Conservation (phyloP, 768 basidiomycete species). For the Phaeotremella fagi region DNA sequence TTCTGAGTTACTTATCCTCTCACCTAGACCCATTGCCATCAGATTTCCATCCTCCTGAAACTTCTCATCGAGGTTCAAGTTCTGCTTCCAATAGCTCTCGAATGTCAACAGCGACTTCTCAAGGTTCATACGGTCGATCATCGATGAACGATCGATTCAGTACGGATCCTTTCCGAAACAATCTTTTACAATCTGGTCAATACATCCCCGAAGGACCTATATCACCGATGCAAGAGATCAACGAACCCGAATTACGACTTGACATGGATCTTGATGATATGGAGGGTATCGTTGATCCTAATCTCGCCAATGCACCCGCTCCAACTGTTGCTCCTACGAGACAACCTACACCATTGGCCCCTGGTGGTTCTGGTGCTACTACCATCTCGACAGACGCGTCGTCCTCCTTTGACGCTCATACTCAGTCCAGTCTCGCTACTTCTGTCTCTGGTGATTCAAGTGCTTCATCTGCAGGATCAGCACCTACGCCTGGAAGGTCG, state of each 20-base stretch:
- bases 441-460: not conserved
- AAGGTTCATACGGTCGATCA: constrained; percentile 9
- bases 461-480: not conserved
- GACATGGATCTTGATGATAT: constrained; percentile 70
- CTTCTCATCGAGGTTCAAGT: constrained; percentile 17
- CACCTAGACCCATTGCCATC: constrained; percentile 1
- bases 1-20: not conserved
- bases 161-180: constrained; percentile 1
- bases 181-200: constrained; percentile 10
- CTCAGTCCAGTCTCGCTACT: not conserved
- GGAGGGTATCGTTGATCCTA: constrained; percentile 70
- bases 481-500: constrained; percentile 5
- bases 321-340: constrained; percentile 14
- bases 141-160: not conserved
- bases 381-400: not conserved
- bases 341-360: not conserved
- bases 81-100: constrained; percentile 24
- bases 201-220: constrained; percentile 17
- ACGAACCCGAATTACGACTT: constrained; percentile 52
- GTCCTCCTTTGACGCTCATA: not conserved
- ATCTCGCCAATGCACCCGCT: not conserved
- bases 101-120: constrained; percentile 17
- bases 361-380: not conserved
- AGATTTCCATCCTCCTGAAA: constrained; percentile 16
- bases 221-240: constrained; percentile 28